phyloP scores from a whole-genome alignment of 2,329 filamentous ascomycete species.

The Aureobasidium subglaciale region DNA sequence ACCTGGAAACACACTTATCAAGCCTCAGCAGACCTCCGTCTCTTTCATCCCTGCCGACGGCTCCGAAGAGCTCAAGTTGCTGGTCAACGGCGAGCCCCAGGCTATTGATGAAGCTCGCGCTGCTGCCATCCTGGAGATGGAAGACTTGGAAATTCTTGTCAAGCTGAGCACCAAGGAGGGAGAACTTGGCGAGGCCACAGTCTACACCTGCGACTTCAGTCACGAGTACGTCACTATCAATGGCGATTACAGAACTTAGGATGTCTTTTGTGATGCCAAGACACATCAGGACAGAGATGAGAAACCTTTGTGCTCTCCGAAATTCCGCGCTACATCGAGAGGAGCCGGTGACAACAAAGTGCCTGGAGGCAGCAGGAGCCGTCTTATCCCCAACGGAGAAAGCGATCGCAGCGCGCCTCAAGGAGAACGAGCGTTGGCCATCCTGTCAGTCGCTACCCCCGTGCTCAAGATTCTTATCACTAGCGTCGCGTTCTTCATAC shows the following conservation, averaged over 20 bases:
- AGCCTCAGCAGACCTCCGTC: slow-evolving; percentile 65
- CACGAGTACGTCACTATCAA: slow-evolving; percentile 73
- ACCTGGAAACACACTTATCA: slow-evolving; percentile 55
- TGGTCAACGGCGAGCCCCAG: slow-evolving; percentile 76
- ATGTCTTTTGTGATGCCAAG: not conserved
- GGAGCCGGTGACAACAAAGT: no score
- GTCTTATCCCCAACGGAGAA: no score
- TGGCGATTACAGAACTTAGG: slow-evolving; percentile 54
- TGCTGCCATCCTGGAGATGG: slow-evolving; percentile 67
- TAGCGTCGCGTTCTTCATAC: no score
- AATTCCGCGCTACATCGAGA: no score
- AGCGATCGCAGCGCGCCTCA: no score
- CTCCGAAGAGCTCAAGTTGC: slow-evolving; percentile 65
- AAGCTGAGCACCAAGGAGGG: slow-evolving; percentile 51
- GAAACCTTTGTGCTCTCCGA: no score
- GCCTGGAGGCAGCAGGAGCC: no score
- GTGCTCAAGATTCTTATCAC: no score
- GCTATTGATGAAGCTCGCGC: slow-evolving; percentile 69
- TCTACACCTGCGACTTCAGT: slow-evolving; percentile 83
- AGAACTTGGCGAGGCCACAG: slow-evolving; percentile 49
- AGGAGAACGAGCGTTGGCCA: no score
- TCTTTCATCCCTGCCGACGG: slow-evolving; percentile 73
- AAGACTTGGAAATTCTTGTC: slow-evolving; percentile 74
- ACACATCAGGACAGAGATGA: no score
- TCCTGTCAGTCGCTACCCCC: no score